These are phyloP conservation scores for Cladophialophora immunda DNA, from an alignment of 2,329 filamentous ascomycete species.

Conservation along the genomic window DNA sequence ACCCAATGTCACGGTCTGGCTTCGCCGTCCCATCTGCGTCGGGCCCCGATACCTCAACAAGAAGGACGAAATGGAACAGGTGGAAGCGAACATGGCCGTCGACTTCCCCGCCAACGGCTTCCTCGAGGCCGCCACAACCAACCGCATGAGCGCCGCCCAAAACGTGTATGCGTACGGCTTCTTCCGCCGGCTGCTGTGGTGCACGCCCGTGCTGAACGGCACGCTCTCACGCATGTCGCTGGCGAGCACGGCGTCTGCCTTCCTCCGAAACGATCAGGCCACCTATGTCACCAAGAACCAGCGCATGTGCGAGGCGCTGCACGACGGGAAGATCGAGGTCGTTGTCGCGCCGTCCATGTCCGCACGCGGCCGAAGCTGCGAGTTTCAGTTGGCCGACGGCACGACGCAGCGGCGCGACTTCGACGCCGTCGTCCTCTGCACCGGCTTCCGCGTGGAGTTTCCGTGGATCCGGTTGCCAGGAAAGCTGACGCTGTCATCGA, in stretches of 20 bases:
- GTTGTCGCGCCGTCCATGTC: slow-evolving; percentile 14
- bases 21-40: slow-evolving; percentile 24
- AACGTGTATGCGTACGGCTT: slow-evolving; percentile 27
- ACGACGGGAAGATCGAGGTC: slow-evolving; percentile 21
- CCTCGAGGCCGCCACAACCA: slow-evolving; percentile 27
- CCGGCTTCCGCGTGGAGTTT: slow-evolving; percentile 20
- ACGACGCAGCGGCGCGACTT: slow-evolving; percentile 12
- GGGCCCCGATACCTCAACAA: slow-evolving; percentile 24
- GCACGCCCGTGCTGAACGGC: slow-evolving; percentile 20
- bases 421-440: slow-evolving; percentile 27
- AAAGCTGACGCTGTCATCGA: slow-evolving; percentile 9
- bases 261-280: slow-evolving; percentile 27
- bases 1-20: slow-evolving; percentile 29
- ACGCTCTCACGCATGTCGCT: slow-evolving; percentile 26
- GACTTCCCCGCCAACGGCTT: slow-evolving; percentile 29
- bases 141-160: slow-evolving; percentile 28
- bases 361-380: slow-evolving; percentile 12
- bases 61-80: slow-evolving; percentile 25
- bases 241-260: slow-evolving; percentile 12
- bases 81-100: slow-evolving; percentile 17
- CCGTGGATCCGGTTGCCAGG: slow-evolving; percentile 21
- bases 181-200: slow-evolving; percentile 28
- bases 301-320: slow-evolving; percentile 29
- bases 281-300: slow-evolving; percentile 32
- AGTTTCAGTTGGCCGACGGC: slow-evolving; percentile 21